phyloP scores from a whole-genome alignment of 106 monocot genomes.

The Chionographis japonica region DNA sequence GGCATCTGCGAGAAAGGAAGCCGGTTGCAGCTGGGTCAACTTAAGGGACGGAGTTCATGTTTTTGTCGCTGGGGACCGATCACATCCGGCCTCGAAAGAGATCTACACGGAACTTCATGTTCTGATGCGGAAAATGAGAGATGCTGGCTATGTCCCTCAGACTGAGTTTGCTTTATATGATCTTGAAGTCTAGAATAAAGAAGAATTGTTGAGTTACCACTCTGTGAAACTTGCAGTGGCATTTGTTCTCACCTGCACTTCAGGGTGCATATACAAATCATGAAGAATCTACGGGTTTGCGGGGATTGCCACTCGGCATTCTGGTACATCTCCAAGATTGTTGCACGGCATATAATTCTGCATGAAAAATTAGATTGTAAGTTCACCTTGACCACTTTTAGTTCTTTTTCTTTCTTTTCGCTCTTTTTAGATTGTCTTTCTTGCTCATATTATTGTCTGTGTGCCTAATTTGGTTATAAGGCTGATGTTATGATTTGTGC shows the following conservation, averaged over 20 bases:
- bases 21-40: conserved; percentile 85
- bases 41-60: conserved; percentile 60
- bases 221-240: conserved; percentile 75
- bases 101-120: conserved; percentile 45
- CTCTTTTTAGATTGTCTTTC: too few species aligned
- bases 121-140: conserved; percentile 47
- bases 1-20: conserved; percentile 43
- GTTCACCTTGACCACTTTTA: too few species aligned
- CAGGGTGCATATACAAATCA: conserved; percentile 57
- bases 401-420: too few species aligned
- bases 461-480: too few species aligned
- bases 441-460: too few species aligned
- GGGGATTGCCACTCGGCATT: too few species aligned
- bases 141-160: conserved; percentile 70
- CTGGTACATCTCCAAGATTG: conserved; percentile 63
- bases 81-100: conserved; percentile 43
- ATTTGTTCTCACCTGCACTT: conserved; percentile 60
- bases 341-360: conserved; percentile 45
- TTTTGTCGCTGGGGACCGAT: conserved; percentile 64
- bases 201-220: conserved; percentile 68
- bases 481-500: too few species aligned
- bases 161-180: conserved; percentile 59
- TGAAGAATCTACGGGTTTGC: conserved; percentile 83
- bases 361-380: too few species aligned
- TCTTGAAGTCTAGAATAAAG: conserved; percentile 67